Conservation (phyloP, 225 moss, liverwort and hornwort genomes). For the Sphagnum tenellum region DNA sequence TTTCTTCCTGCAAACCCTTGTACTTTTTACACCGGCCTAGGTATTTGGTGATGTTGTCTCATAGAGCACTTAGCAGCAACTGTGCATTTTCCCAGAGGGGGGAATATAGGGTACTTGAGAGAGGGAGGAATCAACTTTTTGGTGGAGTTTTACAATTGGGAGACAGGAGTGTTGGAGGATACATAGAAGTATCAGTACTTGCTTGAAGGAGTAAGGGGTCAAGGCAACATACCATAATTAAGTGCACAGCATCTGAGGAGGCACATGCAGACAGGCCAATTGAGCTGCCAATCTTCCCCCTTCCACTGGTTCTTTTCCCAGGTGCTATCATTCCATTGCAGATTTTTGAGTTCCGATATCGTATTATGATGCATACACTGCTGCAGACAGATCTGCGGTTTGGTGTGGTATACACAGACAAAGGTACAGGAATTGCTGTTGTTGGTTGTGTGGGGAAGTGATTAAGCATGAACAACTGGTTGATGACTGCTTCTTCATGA, state of each 20-base stretch:
- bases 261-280: conserved; percentile 49
- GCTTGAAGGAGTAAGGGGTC: conserved; percentile 5
- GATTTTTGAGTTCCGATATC: conserved; percentile 96
- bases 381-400: conserved; percentile 92
- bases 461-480: conserved; percentile 91
- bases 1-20: conserved; percentile 4
- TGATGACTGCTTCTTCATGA: conserved; percentile 98
- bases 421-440: conserved; percentile 61
- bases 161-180: background rate
- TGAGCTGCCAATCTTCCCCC: conserved; percentile 90
- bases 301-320: conserved; percentile 89
- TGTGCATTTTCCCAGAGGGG: conserved; percentile 3
- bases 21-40: background rate
- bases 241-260: conserved; percentile 34
- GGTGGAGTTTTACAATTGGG: background rate
- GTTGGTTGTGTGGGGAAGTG: conserved; percentile 96
- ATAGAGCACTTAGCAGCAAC: background rate
- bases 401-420: conserved; percentile 90
- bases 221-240: conserved; percentile 11
- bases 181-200: conserved; percentile 4
- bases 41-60: background rate
- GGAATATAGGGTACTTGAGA: conserved; percentile 6
- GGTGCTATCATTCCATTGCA: conserved; percentile 79
- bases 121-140: background rate
- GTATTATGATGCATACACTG: conserved; percentile 99